phyloP scores from a whole-genome alignment of 1,284 basidiomycete species.

The Pterulicium gracile region DNA sequence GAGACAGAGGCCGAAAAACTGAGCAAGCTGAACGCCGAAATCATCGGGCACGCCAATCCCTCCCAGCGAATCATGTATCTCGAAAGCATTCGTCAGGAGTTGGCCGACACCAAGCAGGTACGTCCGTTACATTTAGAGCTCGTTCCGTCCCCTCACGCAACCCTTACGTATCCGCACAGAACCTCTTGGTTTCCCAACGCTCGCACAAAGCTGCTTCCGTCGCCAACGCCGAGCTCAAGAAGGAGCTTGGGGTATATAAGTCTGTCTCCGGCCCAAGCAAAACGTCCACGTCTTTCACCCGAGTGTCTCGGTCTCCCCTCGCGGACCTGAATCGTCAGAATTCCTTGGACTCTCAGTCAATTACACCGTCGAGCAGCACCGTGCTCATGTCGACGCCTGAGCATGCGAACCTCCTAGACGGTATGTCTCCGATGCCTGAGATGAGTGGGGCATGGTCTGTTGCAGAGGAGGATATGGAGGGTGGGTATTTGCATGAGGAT shows the following conservation, averaged over 20 bases:
- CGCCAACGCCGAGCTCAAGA: not conserved
- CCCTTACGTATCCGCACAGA: not conserved
- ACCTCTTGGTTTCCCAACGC: not conserved
- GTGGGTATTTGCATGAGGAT: not conserved
- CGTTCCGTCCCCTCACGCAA: not conserved
- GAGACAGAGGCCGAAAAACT: constrained; percentile 59
- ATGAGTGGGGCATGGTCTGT: not conserved
- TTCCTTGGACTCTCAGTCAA: not conserved
- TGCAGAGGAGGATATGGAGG: not conserved
- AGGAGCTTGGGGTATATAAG: not conserved
- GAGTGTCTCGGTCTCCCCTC: not conserved
- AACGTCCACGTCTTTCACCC: not conserved
- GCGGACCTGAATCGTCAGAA: not conserved
- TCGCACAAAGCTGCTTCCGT: not conserved
- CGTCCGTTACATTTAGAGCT: constrained; percentile 12
- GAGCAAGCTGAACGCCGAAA: constrained; percentile 68
- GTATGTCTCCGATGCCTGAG: not conserved
- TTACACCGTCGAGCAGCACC: not conserved
- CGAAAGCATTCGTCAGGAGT: constrained; percentile 56
- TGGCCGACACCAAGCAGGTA: constrained; percentile 64
- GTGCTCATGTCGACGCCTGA: not conserved
- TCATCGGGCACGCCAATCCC: constrained; percentile 63
- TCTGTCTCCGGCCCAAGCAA: not conserved
- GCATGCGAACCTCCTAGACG: not conserved
- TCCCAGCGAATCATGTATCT: constrained; percentile 67